A percentile compares a stretch with the other conserved stretches of the same genome.
These are phyloP conservation scores for Xylariaceae sp. DNA, from an alignment of 2,329 filamentous ascomycete genomes.

Conservation along the genomic window DNA sequence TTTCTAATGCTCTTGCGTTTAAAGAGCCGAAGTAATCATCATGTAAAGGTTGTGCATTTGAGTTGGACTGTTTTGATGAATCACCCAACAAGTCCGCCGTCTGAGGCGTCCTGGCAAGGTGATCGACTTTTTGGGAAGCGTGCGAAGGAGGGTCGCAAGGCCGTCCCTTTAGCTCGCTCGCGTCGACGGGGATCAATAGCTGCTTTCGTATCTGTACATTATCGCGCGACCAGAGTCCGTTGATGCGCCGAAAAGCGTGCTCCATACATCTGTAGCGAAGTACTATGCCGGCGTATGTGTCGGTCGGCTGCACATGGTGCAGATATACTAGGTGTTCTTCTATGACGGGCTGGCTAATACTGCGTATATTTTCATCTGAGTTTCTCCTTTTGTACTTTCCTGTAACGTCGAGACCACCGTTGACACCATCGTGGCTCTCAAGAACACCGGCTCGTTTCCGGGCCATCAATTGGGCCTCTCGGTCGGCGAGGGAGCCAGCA, in stretches of 20 bases:
- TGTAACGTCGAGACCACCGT: constrained; percentile 52
- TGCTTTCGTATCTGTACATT: constrained; percentile 79
- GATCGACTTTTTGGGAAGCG: constrained; percentile 42
- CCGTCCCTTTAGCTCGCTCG: constrained; percentile 77
- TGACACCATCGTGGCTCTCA: constrained; percentile 58
- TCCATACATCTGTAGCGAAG: constrained; percentile 86
- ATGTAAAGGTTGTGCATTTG: constrained; percentile 31
- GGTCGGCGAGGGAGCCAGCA: constrained; percentile 49
- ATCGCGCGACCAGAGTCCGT: constrained; percentile 92
- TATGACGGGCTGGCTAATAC: constrained; percentile 52
- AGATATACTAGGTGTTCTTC: constrained; percentile 83
- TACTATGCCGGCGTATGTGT: constrained; percentile 88
- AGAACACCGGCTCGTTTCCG: constrained; percentile 56
- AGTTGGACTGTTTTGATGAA: constrained; percentile 19
- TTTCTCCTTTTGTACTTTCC: constrained; percentile 62
- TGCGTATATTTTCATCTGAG: constrained; percentile 56
- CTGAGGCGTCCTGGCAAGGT: constrained; percentile 49
- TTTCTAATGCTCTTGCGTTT: constrained; percentile 31
- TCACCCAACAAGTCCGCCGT: constrained; percentile 21
- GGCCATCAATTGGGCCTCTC: constrained; percentile 52
- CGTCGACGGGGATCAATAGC: constrained; percentile 82
- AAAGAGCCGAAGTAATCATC: constrained; percentile 41
- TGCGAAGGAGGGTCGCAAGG: constrained; percentile 53
- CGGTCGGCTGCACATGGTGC: constrained; percentile 75
- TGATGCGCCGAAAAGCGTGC: constrained; percentile 78